These are phyloP conservation scores for Aureobasidium leucospermi DNA, from an alignment of 2,329 filamentous ascomycete species.

Conservation along the genomic window DNA sequence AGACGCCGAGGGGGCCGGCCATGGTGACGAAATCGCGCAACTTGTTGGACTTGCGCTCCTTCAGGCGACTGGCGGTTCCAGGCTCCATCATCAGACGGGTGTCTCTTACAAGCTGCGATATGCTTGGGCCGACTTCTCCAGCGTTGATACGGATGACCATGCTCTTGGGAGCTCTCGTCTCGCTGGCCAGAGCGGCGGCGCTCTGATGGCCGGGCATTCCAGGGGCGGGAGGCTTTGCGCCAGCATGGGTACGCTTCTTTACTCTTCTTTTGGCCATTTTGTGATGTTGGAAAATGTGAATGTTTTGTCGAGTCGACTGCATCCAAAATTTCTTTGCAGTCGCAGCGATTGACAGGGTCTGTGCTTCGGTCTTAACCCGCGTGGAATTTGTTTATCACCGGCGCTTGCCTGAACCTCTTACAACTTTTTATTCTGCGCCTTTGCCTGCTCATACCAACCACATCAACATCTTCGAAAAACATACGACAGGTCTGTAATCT, in stretches of 20 bases:
- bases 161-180: constrained; percentile 71
- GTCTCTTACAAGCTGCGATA: constrained; percentile 87
- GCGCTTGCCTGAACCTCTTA: neutral
- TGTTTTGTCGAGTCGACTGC: neutral
- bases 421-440: neutral
- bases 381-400: neutral
- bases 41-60: constrained; percentile 81
- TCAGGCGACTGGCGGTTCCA: constrained; percentile 79
- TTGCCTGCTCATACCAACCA: neutral
- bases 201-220: constrained; percentile 49
- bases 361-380: neutral
- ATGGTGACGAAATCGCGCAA: constrained; percentile 90
- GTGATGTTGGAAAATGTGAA: neutral
- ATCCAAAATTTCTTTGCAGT: neutral
- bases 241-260: constrained; percentile 83
- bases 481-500: neutral
- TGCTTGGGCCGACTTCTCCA: constrained; percentile 81
- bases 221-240: constrained; percentile 62
- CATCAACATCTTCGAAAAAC: neutral
- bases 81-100: constrained; percentile 94
- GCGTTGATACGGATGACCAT: constrained; percentile 98
- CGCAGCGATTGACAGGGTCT: neutral
- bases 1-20: constrained; percentile 88
- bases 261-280: constrained; percentile 71
- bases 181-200: constrained; percentile 49